phyloP scores from a whole-genome alignment of 306 rosid genomes.

The Vachellia pachyceras region DNA sequence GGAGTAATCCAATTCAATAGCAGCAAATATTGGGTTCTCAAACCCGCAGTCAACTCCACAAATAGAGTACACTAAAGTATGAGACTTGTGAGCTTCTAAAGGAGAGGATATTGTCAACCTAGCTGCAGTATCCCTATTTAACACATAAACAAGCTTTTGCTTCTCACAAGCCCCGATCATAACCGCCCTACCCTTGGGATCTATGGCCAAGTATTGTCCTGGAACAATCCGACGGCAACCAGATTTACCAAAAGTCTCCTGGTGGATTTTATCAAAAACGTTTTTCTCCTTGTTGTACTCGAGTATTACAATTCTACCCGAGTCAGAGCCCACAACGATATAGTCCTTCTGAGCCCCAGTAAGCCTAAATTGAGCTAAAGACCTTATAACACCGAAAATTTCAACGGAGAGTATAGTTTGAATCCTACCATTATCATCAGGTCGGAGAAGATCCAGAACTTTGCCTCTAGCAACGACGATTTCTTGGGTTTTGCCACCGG shows the following conservation, averaged over 20 bases:
- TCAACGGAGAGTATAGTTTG: slow-evolving; percentile 97
- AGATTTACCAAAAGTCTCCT: slow-evolving; percentile 93
- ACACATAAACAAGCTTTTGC: slow-evolving; percentile 90
- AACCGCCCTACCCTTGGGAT: slow-evolving; percentile 95
- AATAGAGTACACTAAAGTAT: slow-evolving; percentile 86
- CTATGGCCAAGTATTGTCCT: slow-evolving; percentile 87
- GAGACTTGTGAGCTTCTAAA: slow-evolving; percentile 88
- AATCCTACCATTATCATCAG: slow-evolving; percentile 88
- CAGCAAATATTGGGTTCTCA: slow-evolving; percentile 94
- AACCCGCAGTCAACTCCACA: slow-evolving; percentile 97
- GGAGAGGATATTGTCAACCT: slow-evolving; percentile 96
- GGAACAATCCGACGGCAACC: slow-evolving; percentile 94
- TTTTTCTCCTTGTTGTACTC: slow-evolving; percentile 87
- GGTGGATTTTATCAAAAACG: slow-evolving; percentile 87
- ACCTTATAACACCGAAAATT: slow-evolving; percentile 82
- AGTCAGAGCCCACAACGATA: slow-evolving; percentile 88
- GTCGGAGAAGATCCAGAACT: slow-evolving; percentile 94
- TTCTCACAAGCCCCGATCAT: slow-evolving; percentile 98
- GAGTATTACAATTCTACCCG: slow-evolving; percentile 90
- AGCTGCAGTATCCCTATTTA: slow-evolving; percentile 91
- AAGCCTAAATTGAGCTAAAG: slow-evolving; percentile 85
- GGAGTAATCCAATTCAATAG: slow-evolving; percentile 90
- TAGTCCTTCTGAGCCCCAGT: slow-evolving; percentile 90
- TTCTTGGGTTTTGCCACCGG: slow-evolving; percentile 93
- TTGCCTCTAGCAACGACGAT: slow-evolving; percentile 92